Percentiles rank a stretch among this genome's conserved stretches.
Conservation (phyloP, 345 rosid genomes). For the Turritis glabra region DNA sequence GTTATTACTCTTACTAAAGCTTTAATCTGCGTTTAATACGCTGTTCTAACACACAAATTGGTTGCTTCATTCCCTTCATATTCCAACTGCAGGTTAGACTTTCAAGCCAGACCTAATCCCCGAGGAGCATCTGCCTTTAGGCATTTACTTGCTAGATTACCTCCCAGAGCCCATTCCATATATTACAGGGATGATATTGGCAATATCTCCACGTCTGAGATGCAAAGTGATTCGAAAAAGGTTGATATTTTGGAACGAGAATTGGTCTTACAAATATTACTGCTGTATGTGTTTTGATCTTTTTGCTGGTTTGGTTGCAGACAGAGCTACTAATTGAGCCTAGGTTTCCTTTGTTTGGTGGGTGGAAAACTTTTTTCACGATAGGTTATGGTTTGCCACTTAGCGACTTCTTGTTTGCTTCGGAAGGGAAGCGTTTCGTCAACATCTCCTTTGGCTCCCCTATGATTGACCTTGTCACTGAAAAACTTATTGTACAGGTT, state of each 20-base stretch:
- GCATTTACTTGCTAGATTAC: conserved; percentile 76
- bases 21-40: background rate
- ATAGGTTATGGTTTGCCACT: conserved; percentile 96
- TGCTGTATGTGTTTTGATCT: conserved; percentile 33
- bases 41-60: background rate
- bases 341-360: conserved; percentile 94
- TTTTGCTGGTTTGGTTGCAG: conserved; percentile 51
- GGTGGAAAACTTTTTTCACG: conserved; percentile 94
- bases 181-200: conserved; percentile 96
- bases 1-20: conserved; percentile 26
- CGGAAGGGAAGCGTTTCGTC: conserved; percentile 75
- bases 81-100: conserved; percentile 50
- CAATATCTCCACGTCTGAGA: conserved; percentile 93
- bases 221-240: conserved; percentile 82
- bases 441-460: conserved; percentile 79
- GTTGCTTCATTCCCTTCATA: conserved; percentile 11
- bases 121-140: conserved; percentile 75
- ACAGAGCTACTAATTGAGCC: conserved; percentile 87
- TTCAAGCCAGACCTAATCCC: conserved; percentile 68
- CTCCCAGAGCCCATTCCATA: conserved; percentile 91
- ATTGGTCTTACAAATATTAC: background rate
- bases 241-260: conserved; percentile 34
- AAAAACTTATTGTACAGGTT: conserved; percentile 80
- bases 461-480: conserved; percentile 66
- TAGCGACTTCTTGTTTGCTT: conserved; percentile 70